A percentile compares a stretch with the other conserved stretches of the same genome.
These are phyloP conservation scores for Candida koratica DNA, from an alignment of 805 yeast species.

Conservation along the genomic window DNA sequence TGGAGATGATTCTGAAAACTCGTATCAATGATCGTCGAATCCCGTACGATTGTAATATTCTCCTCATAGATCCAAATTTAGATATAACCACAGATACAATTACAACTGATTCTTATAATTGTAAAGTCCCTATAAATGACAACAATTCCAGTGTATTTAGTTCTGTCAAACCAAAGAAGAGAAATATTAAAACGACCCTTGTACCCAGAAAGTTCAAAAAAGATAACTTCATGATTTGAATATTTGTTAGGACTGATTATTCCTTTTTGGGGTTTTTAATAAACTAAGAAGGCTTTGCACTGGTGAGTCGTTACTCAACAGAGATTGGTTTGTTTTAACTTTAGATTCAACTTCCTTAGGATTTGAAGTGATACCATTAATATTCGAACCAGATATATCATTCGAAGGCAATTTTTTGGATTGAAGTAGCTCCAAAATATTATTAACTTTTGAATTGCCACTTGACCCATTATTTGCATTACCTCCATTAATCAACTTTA, in stretches of 20 bases:
- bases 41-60: slow-evolving; percentile 2
- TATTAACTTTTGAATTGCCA: slow-evolving; percentile 11
- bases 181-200: neutral
- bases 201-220: too few species aligned
- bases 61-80: slow-evolving; percentile 11
- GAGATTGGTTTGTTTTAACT: too few species aligned
- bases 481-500: slow-evolving; percentile 7
- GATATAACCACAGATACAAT: too few species aligned
- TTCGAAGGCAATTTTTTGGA: neutral
- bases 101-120: too few species aligned
- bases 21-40: slow-evolving; percentile 9
- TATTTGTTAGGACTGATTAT: too few species aligned
- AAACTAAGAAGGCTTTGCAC: slow-evolving; percentile 16
- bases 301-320: slow-evolving; percentile 10
- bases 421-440: slow-evolving; percentile 15
- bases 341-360: too few species aligned
- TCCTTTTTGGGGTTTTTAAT: slow-evolving; percentile 10
- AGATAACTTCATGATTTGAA: too few species aligned
- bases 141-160: slow-evolving; percentile 2
- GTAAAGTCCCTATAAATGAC: neutral
- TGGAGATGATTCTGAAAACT: slow-evolving; percentile 9
- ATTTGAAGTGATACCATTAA: too few species aligned
- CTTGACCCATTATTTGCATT: slow-evolving; percentile 1
- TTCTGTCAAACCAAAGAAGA: slow-evolving; percentile 3
- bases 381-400: too few species aligned